Percentiles rank a stretch among this genome's conserved stretches.
These are phyloP conservation scores for Phytophthora melonis DNA, from an alignment of 352 stramenopile genomes.

Conservation along the genomic window DNA sequence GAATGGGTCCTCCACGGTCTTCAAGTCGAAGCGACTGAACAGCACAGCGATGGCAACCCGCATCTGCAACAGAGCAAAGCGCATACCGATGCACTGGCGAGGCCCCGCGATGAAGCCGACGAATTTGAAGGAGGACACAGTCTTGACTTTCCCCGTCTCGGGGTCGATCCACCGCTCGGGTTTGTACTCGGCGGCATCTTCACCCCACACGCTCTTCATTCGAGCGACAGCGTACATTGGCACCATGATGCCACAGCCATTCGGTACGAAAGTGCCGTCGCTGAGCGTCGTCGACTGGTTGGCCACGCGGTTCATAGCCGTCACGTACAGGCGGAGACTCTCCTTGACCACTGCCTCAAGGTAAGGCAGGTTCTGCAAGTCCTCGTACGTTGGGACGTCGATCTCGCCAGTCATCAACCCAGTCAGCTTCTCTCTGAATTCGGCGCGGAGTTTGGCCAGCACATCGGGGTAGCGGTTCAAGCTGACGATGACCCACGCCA, in stretches of 20 bases:
- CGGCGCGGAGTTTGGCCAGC: conserved; percentile 38
- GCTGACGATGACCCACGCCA: conserved; percentile 63
- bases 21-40: conserved; percentile 42
- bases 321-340: conserved; percentile 59
- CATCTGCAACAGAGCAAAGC: conserved; percentile 1
- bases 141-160: conserved; percentile 33
- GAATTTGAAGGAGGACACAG: conserved; percentile 53
- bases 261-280: conserved; percentile 54
- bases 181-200: conserved; percentile 32
- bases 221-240: conserved; percentile 49
- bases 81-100: conserved; percentile 40
- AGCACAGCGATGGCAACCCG: conserved; percentile 26
- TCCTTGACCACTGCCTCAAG: conserved; percentile 64
- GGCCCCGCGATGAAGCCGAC: conserved; percentile 51
- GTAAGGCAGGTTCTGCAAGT: conserved; percentile 59
- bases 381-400: conserved; percentile 39
- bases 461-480: conserved; percentile 49
- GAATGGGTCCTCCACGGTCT: conserved; percentile 12
- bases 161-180: conserved; percentile 55
- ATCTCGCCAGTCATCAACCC: conserved; percentile 30
- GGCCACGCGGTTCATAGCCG: conserved; percentile 36
- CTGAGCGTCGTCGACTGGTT: conserved; percentile 52
- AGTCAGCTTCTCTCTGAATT: conserved; percentile 35
- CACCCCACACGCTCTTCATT: conserved; percentile 49
- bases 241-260: conserved; percentile 47